Conservation (phyloP, 2,329 filamentous ascomycete genomes). For the Orbilia brochopaga region DNA sequence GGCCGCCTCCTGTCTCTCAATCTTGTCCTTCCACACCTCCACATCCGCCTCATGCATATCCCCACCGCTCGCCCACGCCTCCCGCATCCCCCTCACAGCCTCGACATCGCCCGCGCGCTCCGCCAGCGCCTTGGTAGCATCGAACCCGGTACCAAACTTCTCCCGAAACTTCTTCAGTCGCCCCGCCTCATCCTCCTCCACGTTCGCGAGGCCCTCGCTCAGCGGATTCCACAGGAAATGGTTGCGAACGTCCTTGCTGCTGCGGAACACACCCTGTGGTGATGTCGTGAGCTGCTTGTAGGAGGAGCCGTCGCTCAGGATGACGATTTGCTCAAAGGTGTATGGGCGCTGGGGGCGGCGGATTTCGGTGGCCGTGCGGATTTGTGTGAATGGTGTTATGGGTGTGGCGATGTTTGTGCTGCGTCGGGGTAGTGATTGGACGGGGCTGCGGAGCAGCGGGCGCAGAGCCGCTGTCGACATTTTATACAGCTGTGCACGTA, state of each 20-base stretch:
- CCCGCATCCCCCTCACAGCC: constrained; percentile 21
- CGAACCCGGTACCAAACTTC: constrained; percentile 83
- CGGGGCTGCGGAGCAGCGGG: constrained; percentile 49
- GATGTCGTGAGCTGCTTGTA: constrained; percentile 80
- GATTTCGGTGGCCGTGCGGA: constrained; percentile 72
- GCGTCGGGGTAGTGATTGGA: constrained; percentile 15
- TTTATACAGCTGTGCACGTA: neutral
- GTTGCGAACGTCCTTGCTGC: constrained; percentile 84
- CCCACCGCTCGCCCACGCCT: constrained; percentile 20
- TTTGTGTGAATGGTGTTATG: constrained; percentile 68
- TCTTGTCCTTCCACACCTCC: constrained; percentile 26
- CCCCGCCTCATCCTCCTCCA: constrained; percentile 95
- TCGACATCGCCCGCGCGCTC: constrained; percentile 30
- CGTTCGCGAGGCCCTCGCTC: constrained; percentile 77
- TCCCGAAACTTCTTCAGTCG: constrained; percentile 82
- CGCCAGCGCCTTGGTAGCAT: constrained; percentile 61
- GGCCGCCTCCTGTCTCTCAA: constrained; percentile 12
- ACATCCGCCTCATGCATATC: constrained; percentile 36
- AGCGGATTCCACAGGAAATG: constrained; percentile 88
- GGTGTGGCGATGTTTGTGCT: constrained; percentile 4
- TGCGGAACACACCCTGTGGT: constrained; percentile 67
- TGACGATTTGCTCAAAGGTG: constrained; percentile 95
- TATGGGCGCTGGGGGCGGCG: constrained; percentile 89
- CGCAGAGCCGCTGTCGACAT: constrained; percentile 52
- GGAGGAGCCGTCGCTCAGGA: constrained; percentile 86